Base-by-base conservation (phyloP, 176 grass and related monocot genomes). In the Alopecurus myosuroides region DNA sequence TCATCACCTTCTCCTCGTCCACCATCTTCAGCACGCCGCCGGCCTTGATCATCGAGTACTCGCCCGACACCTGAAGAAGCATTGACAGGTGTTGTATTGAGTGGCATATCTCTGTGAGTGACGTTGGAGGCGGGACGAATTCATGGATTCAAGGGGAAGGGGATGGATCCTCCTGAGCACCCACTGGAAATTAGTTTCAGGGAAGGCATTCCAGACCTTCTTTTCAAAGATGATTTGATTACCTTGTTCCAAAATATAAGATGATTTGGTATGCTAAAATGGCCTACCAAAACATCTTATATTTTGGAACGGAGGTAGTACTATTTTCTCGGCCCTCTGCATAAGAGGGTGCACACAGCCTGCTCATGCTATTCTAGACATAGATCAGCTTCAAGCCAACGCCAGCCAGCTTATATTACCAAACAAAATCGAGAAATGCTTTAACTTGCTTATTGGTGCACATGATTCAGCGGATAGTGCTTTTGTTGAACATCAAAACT, bases 1-100 rank as follows among this genome's bases (percentile, higher is more conserved):
- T 94, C 91, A 99, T 99, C 64, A 96, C 93, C 81, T 95, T 99
- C 91, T 99, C 93, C 63, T 94, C 93, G 77, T 96, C 97, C 33
- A 99, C 81, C 97, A 94, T 95, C 81, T 92, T 90, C 42, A 92
- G 80, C 20, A 86, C 81, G 5, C 85, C 93, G 8, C 69, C 91
- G 1, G 97, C 93, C 66, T 99, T 99, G 77, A 99, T 96, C 97
- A 94, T 95, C 34, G 97, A 94, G 78, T 96, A 99, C 81, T 99
- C 97, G n/a, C 97, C 97, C 9, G 93, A 99, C 1, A 96, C 97
- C 97, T 98, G 87, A 87, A 49, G 22, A 34, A 44, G 42, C 42
- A 44, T 11, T 44, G 41, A 44, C 12, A 44, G 37, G 67, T 5
- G 23, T 13, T 58, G 28, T 61, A 28, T 7, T 62, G 17, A 62